phyloP scores from a whole-genome alignment of 441 rosid genomes.

The Arabidopsis lyrata region DNA sequence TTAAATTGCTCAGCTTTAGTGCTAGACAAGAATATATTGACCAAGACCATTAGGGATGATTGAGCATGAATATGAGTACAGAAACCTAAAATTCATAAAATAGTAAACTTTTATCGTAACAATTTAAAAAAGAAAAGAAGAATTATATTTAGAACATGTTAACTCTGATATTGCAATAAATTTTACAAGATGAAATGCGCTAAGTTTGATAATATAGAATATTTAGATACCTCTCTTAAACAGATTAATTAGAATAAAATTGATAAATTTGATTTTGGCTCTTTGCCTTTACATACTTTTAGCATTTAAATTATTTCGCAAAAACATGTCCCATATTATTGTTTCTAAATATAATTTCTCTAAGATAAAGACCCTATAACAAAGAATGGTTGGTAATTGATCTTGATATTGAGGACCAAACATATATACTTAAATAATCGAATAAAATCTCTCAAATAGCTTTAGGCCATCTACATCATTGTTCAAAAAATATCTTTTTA shows the following conservation, averaged over 20 bases:
- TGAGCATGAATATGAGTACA: background rate
- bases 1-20: background rate
- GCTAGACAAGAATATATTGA: background rate
- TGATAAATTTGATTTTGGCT: background rate
- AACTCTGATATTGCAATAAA: background rate
- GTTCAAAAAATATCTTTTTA: conserved; percentile 25
- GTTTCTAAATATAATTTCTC: conserved; percentile 18
- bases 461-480: conserved; percentile 34
- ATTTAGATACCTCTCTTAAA: background rate
- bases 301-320: background rate
- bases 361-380: conserved; percentile 40
- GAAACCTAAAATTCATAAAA: too few species aligned
- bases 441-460: conserved; percentile 37
- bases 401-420: conserved; percentile 33
- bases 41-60: background rate
- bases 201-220: background rate
- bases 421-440: conserved; percentile 25
- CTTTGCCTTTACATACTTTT: background rate
- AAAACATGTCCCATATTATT: background rate
- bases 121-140: background rate
- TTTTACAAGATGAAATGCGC: background rate
- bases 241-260: background rate
- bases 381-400: conserved; percentile 40
- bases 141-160: background rate
- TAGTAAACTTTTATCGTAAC: too few species aligned